A percentile compares a stretch with the other conserved stretches of the same genome.
Conservation (phyloP, 495 filamentous ascomycete species). For the Podospora didyma region DNA sequence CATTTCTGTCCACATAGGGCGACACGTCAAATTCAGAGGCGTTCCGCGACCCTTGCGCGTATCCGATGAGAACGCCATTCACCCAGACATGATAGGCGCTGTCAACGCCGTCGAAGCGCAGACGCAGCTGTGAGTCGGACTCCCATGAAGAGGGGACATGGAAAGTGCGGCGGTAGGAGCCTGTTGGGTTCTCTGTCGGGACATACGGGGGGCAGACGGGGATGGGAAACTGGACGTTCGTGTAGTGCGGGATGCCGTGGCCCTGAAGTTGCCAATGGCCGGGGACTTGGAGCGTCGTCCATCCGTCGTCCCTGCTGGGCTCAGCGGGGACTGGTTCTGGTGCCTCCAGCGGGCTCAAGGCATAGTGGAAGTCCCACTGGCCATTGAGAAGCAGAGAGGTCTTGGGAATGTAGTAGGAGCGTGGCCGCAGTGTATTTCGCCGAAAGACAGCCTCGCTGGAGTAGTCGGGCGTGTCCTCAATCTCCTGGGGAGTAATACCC, state of each 20-base stretch:
- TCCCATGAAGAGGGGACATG: constrained; percentile 38
- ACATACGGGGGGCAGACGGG: constrained; percentile 56
- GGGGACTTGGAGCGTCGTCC: constrained; percentile 54
- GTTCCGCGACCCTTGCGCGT: constrained; percentile 61
- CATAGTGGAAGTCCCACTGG: constrained; percentile 57
- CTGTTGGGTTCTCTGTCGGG: constrained; percentile 57
- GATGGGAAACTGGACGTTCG: constrained; percentile 57
- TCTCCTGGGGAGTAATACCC: constrained; percentile 15
- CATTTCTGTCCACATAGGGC: constrained; percentile 31
- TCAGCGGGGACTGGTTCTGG: constrained; percentile 31
- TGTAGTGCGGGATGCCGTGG: constrained; percentile 58
- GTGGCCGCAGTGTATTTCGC: constrained; percentile 45
- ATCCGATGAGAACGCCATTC: constrained; percentile 55
- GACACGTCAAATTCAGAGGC: constrained; percentile 61
- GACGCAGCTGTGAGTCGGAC: constrained; percentile 39
- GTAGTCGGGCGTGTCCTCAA: constrained; percentile 20
- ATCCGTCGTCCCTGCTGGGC: constrained; percentile 24
- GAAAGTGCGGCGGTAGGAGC: constrained; percentile 56
- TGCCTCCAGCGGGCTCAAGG: constrained; percentile 44
- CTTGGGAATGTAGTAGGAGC: constrained; percentile 48
- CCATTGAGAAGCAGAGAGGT: constrained; percentile 48
- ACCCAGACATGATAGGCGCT: constrained; percentile 64
- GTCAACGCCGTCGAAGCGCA: constrained; percentile 65
- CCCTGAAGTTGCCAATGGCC: constrained; percentile 66
- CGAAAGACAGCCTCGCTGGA: constrained; percentile 36